Conservation (phyloP, 2,329 filamentous ascomycete genomes). For the Cladosporium sp. region DNA sequence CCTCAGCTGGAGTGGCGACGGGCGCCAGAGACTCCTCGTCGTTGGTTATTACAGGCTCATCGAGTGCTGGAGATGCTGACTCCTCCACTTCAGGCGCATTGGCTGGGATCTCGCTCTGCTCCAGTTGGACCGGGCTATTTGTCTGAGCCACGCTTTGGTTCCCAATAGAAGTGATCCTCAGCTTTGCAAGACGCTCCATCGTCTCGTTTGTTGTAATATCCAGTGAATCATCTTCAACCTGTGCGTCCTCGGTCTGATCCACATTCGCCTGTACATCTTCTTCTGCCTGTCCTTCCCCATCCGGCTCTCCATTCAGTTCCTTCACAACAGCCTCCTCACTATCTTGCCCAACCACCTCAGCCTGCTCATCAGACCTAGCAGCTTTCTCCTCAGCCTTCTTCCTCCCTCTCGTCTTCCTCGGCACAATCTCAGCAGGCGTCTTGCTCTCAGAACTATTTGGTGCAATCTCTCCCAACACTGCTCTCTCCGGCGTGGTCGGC, state of each 20-base stretch:
- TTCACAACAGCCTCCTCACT: not conserved
- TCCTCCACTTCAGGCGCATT: not conserved
- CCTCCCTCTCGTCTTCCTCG: slow-evolving; percentile 19
- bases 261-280: too few relatives aligned
- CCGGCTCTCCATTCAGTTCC: slow-evolving; percentile 31
- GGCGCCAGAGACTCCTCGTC: not conserved
- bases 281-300: slow-evolving; percentile 32
- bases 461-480: slow-evolving; percentile 38
- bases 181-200: slow-evolving; percentile 8
- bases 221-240: not conserved
- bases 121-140: not conserved
- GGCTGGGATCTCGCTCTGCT: not conserved
- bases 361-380: slow-evolving; percentile 9
- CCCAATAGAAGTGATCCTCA: not conserved
- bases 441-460: slow-evolving; percentile 29
- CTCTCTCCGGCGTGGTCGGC: slow-evolving; percentile 16
- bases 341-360: slow-evolving; percentile 2
- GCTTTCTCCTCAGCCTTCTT: slow-evolving; percentile 23
- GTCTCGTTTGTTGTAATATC: slow-evolving; percentile 8
- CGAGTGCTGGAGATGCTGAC: not conserved
- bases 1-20: not conserved
- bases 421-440: slow-evolving; percentile 14
- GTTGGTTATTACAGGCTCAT: not conserved
- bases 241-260: not conserved
- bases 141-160: not conserved